Conservation (phyloP, 306 rosid species). For the Oemleria cerasiformis region DNA sequence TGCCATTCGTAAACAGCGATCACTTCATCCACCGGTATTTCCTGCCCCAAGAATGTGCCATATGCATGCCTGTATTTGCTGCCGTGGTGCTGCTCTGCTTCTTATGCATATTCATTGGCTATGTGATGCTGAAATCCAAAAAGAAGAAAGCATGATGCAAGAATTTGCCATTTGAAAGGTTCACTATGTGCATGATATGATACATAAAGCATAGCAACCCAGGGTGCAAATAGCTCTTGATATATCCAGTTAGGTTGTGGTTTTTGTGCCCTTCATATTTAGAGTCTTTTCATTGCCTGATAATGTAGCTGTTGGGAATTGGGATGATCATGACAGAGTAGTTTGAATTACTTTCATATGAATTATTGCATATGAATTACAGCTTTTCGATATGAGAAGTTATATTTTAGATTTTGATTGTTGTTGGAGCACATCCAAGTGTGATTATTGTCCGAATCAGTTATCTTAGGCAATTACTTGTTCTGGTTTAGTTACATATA, state of each 20-base stretch:
- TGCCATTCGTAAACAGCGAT: slow-evolving; percentile 94
- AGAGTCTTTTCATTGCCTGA: neutral
- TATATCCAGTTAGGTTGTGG: too few relatives aligned
- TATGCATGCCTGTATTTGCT: slow-evolving; percentile 72
- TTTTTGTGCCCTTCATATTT: neutral
- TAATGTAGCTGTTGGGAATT: neutral
- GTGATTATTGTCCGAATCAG: too few relatives aligned
- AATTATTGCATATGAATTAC: neutral
- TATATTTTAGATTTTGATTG: too few relatives aligned
- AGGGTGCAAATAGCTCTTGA: neutral
- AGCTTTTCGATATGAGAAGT: too few relatives aligned
- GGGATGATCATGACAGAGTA: too few relatives aligned
- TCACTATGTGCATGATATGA: neutral
- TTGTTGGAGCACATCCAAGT: too few relatives aligned
- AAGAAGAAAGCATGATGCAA: slow-evolving; percentile 65
- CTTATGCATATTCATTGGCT: too few relatives aligned
- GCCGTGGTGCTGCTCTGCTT: slow-evolving; percentile 45
- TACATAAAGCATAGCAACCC: neutral
- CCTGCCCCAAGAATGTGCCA: slow-evolving; percentile 87
- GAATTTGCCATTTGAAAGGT: neutral
- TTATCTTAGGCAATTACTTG: too few relatives aligned
- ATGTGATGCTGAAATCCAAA: slow-evolving; percentile 79
- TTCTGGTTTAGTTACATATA: too few relatives aligned
- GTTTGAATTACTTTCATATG: too few relatives aligned
- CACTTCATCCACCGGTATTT: slow-evolving; percentile 83